Conservation (phyloP, 1,139 yeast genomes). For the Blastobotrys capitulatus region DNA sequence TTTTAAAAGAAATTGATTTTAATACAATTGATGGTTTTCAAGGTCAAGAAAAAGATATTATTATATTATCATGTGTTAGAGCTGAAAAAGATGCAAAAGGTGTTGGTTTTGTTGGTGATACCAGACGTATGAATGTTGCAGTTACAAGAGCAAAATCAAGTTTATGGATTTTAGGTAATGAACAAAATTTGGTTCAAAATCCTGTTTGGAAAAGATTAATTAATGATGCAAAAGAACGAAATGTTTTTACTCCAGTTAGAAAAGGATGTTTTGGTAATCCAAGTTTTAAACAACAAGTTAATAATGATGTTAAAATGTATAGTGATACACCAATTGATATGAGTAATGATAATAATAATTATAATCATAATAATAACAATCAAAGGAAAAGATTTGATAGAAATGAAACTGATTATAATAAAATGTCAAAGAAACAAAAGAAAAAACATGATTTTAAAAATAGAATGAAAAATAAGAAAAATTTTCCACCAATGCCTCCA, state of each 20-base stretch:
- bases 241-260: slow-evolving; percentile 31
- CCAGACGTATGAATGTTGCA: slow-evolving; percentile 94
- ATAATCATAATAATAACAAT: not conserved
- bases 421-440: not conserved
- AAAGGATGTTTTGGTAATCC: slow-evolving; percentile 33
- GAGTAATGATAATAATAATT: no score
- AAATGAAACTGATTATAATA: not conserved
- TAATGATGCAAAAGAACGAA: slow-evolving; percentile 53
- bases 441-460: not conserved
- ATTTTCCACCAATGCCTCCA: not conserved
- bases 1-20: slow-evolving; percentile 69
- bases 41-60: slow-evolving; percentile 95
- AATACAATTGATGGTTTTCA: slow-evolving; percentile 97
- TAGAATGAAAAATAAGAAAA: not conserved
- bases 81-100: slow-evolving; percentile 54
- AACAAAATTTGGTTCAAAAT: slow-evolving; percentile 43
- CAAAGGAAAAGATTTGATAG: not conserved
- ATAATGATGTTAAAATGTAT: not conserved
- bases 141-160: slow-evolving; percentile 90
- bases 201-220: slow-evolving; percentile 66
- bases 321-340: no score
- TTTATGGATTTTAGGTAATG: slow-evolving; percentile 87
- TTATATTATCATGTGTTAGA: slow-evolving; percentile 91
- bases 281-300: not conserved
- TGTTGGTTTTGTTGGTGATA: slow-evolving; percentile 85